Evolutionary conservation across 2,329 filamentous ascomycete genomes (phyloP).

Genomic region (Aureobasidium melanogenum): DNA sequence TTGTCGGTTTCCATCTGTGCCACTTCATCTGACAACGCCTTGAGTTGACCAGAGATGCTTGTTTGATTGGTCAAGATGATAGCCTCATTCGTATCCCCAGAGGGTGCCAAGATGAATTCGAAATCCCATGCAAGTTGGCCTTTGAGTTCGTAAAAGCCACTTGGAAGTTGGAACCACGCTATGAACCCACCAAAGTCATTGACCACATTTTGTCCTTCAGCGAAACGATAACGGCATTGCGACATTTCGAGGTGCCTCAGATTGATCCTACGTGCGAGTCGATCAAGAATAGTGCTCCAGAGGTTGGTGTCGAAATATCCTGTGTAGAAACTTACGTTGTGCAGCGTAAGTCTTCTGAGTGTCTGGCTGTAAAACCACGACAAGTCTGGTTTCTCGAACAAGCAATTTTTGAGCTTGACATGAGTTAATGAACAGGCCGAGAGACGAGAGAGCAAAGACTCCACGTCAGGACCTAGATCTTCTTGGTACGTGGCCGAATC

Average conservation of each 20-base stretch:
- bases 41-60: background rate
- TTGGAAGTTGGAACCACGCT: background rate
- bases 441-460: background rate
- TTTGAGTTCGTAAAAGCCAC: background rate
- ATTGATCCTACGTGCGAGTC: background rate
- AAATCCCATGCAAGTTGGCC: background rate
- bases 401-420: background rate
- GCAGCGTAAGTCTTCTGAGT: background rate
- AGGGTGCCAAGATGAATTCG: background rate
- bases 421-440: background rate
- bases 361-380: background rate
- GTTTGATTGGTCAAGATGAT: background rate
- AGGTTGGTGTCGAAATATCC: background rate
- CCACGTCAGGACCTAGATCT: background rate
- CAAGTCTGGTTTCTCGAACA: background rate
- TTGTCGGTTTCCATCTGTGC: background rate
- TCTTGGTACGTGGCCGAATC: background rate
- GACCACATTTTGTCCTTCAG: background rate
- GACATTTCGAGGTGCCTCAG: background rate
- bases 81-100: background rate
- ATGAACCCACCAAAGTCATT: background rate
- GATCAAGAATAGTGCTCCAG: background rate
- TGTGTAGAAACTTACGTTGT: background rate
- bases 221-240: background rate
- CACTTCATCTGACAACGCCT: background rate